Evolutionary conservation across 768 basidiomycete species (phyloP), one percentile per base, ranked within the genome.

Genomic region (Tulasnella sp.): DNA sequence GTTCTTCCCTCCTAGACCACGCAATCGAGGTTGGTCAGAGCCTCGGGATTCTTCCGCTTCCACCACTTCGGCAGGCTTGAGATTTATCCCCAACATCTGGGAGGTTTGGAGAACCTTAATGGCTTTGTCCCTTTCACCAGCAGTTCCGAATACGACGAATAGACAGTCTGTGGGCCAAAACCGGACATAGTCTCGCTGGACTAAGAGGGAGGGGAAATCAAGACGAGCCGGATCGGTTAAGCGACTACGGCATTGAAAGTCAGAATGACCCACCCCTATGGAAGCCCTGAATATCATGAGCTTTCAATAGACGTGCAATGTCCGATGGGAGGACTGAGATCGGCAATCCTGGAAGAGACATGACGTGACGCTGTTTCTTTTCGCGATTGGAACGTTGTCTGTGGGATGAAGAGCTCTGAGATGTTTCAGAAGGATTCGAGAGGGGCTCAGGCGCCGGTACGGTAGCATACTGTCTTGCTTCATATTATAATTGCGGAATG

Each of bases 91-190:
- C n/a, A 58, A 2, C 19, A 91, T 80, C 4, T 84, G 80, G n/a
- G 86, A 76, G 2, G 83, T 84, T 69, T 84, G 79, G 5, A 92
- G 85, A 29, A 82, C 82, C 3, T 81, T 81, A 0, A 89, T 72
- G 76, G 85, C 87, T 37, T 82, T 80, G 19, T 80, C 81, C 9
- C 88, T 80, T 78, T 83, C 86, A 29, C 88, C 84, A 0, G 88
- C 82, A 42, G 85, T 83, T 14, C 85, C 81, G 75, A 93, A 82
- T 17, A 88, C 87, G 68, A 94, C 81, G 78, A 87, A 83, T 8
- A 91, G 92, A 29, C 83, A 82, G 38, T 89, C 88, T 1, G 88
- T 88, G 8, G 91, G 90, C 31, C 83, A 80, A 82, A 91, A 91
- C 72, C 86, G 86, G 49, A 85, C 79, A 79, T 93, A 91, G 72